phyloP scores from a whole-genome alignment of 176 grass and related monocot genomes.

The Musa beccarii region DNA sequence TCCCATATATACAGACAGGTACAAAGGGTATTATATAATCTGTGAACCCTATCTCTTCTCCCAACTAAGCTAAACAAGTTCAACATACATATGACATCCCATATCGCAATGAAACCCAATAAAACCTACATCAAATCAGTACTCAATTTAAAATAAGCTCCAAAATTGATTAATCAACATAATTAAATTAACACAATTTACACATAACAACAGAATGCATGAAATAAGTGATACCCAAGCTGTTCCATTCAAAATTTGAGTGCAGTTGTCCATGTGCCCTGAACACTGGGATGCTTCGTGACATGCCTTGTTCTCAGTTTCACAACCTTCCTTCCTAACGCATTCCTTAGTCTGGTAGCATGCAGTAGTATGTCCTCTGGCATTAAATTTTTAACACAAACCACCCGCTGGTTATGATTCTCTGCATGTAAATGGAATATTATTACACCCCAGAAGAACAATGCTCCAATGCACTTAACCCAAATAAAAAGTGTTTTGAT shows the following conservation, averaged over 20 bases:
- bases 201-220: neutral
- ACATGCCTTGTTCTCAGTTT: conserved; percentile 79
- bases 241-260: conserved; percentile 44
- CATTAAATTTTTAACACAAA: conserved; percentile 65
- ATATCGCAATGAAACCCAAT: too few relatives aligned
- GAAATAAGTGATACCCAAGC: neutral
- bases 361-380: conserved; percentile 73
- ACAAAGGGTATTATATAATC: too few relatives aligned
- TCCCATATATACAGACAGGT: too few relatives aligned
- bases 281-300: conserved; percentile 60
- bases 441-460: neutral
- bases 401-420: conserved; percentile 69
- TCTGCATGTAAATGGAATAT: conserved; percentile 29
- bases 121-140: too few relatives aligned
- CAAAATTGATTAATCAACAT: too few relatives aligned
- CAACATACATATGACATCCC: too few relatives aligned
- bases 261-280: conserved; percentile 75
- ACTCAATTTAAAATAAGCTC: too few relatives aligned
- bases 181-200: too few relatives aligned
- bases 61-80: too few relatives aligned
- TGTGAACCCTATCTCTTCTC: too few relatives aligned
- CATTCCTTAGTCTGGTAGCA: conserved; percentile 69
- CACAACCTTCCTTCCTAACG: conserved; percentile 75
- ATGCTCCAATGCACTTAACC: too few relatives aligned
- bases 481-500: too few relatives aligned